phyloP scores from a whole-genome alignment of 768 basidiomycete species.

The Lentinus tigrinus region DNA sequence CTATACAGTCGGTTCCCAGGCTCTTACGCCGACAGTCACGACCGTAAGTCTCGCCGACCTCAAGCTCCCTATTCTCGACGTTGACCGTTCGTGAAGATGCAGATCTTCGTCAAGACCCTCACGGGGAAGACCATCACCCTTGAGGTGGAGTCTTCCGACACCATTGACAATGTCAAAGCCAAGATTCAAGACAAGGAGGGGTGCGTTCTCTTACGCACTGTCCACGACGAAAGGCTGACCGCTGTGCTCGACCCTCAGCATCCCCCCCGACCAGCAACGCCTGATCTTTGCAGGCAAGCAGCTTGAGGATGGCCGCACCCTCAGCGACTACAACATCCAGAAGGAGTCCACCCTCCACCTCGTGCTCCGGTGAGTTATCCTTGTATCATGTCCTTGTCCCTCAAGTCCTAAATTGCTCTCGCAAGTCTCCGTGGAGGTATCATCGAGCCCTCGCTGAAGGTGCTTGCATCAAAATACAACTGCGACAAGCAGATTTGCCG shows the following conservation, averaged over 20 bases:
- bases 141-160: conserved; percentile 96
- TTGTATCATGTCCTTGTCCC: neutral
- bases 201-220: conserved; percentile 29
- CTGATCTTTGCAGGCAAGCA: conserved; percentile 98
- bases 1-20: conserved; percentile 33
- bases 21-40: conserved; percentile 21
- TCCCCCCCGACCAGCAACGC: conserved; percentile 93
- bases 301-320: conserved; percentile 95
- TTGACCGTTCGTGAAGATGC: conserved; percentile 32
- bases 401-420: neutral
- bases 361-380: conserved; percentile 78
- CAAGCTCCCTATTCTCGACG: conserved; percentile 18
- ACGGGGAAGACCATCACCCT: conserved; percentile 98
- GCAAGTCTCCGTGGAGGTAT: conserved; percentile 92
- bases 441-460: conserved; percentile 98
- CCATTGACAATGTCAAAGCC: conserved; percentile 93
- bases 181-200: conserved; percentile 82
- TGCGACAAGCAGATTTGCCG: conserved; percentile 99
- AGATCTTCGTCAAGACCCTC: conserved; percentile 85
- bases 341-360: conserved; percentile 98
- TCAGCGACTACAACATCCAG: conserved; percentile 97
- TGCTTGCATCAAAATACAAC: conserved; percentile 96
- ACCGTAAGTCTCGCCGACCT: conserved; percentile 20
- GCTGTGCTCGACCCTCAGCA: conserved; percentile 41
- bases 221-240: neutral